Conservation (phyloP, 495 filamentous ascomycete species). For the Penicillium waksmanii region DNA sequence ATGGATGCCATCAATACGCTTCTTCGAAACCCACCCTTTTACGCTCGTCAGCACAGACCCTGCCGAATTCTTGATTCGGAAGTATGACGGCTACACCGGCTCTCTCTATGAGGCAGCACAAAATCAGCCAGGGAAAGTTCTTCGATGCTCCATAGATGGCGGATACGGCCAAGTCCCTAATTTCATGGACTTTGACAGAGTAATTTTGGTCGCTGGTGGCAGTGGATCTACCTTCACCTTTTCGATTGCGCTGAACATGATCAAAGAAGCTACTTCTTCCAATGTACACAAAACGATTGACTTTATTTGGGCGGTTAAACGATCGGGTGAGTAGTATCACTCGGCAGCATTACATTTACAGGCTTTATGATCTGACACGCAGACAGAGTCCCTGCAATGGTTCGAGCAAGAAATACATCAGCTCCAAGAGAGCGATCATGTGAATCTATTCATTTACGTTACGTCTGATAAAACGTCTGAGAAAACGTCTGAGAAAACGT, state of each 20-base stretch:
- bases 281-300: conserved; percentile 18
- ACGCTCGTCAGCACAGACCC: conserved; percentile 55
- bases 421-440: conserved; percentile 10
- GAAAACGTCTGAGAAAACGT: conserved; percentile 1
- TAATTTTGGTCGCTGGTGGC: conserved; percentile 62
- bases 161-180: conserved; percentile 61
- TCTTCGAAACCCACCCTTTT: conserved; percentile 63
- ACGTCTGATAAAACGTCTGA: conserved; percentile 3
- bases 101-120: conserved; percentile 55
- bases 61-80: conserved; percentile 58
- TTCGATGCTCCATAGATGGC: conserved; percentile 59
- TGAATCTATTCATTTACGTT: conserved; percentile 18
- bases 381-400: conserved; percentile 19
- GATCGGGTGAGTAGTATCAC: conserved; percentile 5
- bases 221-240: conserved; percentile 60
- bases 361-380: background rate
- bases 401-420: conserved; percentile 20
- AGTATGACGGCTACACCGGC: conserved; percentile 59
- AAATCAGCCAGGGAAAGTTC: conserved; percentile 46
- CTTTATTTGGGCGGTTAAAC: conserved; percentile 24
- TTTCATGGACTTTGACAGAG: conserved; percentile 58
- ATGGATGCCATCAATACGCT: conserved; percentile 60
- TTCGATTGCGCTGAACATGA: conserved; percentile 18
- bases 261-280: conserved; percentile 7
- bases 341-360: background rate